Base-by-base conservation (phyloP, 192 early-diverging fungal species). In the Backusella australiensis region DNA sequence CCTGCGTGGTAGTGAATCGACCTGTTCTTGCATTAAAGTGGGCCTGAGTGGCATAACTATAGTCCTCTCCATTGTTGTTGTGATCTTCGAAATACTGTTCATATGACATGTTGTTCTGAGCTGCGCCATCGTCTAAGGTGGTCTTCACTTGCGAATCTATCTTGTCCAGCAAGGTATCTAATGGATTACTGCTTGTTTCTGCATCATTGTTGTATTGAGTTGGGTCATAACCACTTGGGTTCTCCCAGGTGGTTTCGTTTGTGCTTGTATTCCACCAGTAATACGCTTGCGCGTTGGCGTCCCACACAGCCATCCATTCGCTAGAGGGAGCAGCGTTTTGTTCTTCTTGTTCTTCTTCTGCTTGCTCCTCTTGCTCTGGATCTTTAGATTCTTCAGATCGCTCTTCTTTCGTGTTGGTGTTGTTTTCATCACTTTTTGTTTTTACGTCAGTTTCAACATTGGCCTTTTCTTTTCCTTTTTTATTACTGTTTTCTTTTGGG, bases 211-310 rank as follows among this genome's bases (percentile, higher is more conserved):
- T 12, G 53, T 56, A n/a, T 17, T 41, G 36, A 5, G 4, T 39
- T 59, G 35, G 29, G 17, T 32, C 72, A 46, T 68, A 4, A 32
- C 26, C 56, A 3, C 12, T 63, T 72, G 86, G 85, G 44, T 80
- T 77, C 4, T 79, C 74, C 86, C 86, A 88, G 15, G 83, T 80
- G 0, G 85, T 88, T 72, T 88, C 86, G 49, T 88, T 81, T 11
- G 86, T 88, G 2, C 73, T 15, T n/a, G 80, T 83, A 69, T 88
- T 88, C 86, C 86, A 88, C 77, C 78, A 88, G 72, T 88, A 88
- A 32, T 84, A 88, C 6, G 73, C 75, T 46, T 85, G 78, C 3
- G 76, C 70, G 21, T 72, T 72, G 4, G 83, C 78, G 69, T 88
- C 85, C 81, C 81, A 88, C 1, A 80, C 78, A 9, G 81, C 67